Percentiles rank a stretch among this genome's conserved stretches.
phyloP scores from a whole-genome alignment of 2,329 filamentous ascomycete species.

The Aspergillus alliaceus region DNA sequence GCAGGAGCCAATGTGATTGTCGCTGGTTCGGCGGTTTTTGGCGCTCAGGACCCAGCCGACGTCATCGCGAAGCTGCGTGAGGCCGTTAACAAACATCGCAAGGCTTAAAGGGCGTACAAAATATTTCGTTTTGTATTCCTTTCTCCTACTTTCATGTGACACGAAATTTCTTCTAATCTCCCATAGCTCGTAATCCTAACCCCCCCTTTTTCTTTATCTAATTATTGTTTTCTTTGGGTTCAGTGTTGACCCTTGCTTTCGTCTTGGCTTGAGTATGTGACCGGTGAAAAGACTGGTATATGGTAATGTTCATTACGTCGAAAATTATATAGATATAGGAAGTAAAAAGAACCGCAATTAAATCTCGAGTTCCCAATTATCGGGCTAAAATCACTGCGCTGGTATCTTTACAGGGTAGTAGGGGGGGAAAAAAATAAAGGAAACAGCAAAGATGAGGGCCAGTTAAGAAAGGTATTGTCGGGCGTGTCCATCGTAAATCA shows the following conservation, averaged over 20 bases:
- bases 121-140: neutral
- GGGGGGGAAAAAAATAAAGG: neutral
- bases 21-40: conserved; percentile 92
- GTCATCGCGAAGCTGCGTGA: conserved; percentile 81
- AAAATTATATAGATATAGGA: neutral
- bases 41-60: conserved; percentile 80
- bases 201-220: neutral
- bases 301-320: neutral
- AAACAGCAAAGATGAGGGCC: neutral
- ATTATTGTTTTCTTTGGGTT: neutral
- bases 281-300: neutral
- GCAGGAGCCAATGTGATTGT: conserved; percentile 98
- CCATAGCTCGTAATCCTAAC: neutral
- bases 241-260: neutral
- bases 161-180: neutral
- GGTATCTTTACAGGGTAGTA: conserved; percentile 3
- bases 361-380: neutral
- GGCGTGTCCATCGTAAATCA: neutral
- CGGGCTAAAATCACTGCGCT: neutral
- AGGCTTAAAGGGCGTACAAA: conserved; percentile 10
- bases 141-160: conserved; percentile 4
- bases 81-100: conserved; percentile 67
- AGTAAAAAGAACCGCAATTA: neutral
- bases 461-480: neutral
- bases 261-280: neutral